Evolutionary conservation across 2,329 filamentous ascomycete genomes (phyloP).

Genomic region (Fusarium musae): DNA sequence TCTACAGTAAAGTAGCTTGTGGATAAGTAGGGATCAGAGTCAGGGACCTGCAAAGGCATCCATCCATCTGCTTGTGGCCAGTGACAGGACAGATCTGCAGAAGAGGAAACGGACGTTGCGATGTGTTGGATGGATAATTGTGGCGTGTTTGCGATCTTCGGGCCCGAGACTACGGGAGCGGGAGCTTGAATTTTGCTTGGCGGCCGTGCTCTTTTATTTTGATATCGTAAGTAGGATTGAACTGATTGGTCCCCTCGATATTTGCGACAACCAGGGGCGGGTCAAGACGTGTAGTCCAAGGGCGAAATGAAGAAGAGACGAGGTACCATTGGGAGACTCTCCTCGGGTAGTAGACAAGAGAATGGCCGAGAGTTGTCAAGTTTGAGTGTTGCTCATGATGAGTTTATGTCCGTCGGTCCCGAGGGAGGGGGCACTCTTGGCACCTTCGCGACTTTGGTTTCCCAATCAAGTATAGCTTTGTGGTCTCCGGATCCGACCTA

Average conservation of each 20-base stretch:
- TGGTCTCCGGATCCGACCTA: conserved; percentile 35
- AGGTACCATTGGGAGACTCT: not conserved
- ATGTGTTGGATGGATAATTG: not conserved
- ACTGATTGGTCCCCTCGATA: conserved; percentile 4
- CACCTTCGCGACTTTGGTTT: conserved; percentile 5
- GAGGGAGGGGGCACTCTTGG: conserved; percentile 26
- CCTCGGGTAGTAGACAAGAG: conserved; percentile 8
- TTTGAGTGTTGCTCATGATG: conserved; percentile 9
- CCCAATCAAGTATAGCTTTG: conserved; percentile 36
- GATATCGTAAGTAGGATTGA: not conserved
- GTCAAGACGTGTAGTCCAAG: not conserved
- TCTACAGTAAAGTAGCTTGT: conserved; percentile 6
- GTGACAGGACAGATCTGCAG: conserved; percentile 20
- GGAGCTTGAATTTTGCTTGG: conserved; percentile 16
- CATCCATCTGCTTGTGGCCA: conserved; percentile 12
- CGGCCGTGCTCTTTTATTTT: conserved; percentile 12
- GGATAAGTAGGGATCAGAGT: conserved; percentile 3
- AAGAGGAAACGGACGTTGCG: not conserved
- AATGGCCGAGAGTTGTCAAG: conserved; percentile 13
- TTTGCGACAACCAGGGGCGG: not conserved
- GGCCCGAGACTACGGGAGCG: conserved; percentile 23
- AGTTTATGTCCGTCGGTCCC: conserved; percentile 41
- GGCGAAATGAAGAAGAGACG: not conserved
- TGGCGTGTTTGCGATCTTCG: conserved; percentile 26
- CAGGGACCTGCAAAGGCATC: conserved; percentile 3